phyloP scores from a whole-genome alignment of 2,329 filamentous ascomycete species.

The Trichoderma koningii region DNA sequence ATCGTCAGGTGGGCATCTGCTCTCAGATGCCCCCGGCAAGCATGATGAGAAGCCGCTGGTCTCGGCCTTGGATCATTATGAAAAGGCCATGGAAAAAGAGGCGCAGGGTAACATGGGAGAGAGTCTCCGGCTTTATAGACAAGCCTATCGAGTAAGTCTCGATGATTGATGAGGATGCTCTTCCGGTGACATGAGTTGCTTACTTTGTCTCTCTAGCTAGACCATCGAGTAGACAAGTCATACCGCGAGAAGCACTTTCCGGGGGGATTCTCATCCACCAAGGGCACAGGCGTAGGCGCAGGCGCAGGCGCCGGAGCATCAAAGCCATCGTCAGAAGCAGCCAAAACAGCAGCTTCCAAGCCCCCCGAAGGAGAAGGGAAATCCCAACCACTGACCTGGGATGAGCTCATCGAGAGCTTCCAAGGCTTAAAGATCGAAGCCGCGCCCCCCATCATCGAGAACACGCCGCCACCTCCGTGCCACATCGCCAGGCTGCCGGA shows the following conservation, averaged over 20 bases:
- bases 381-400: constrained; percentile 53
- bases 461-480: constrained; percentile 72
- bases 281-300: constrained; percentile 36
- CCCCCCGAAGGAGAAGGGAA: background rate
- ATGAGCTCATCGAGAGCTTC: constrained; percentile 77
- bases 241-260: constrained; percentile 95
- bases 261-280: constrained; percentile 48
- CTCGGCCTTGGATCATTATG: constrained; percentile 89
- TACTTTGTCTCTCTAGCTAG: constrained; percentile 60
- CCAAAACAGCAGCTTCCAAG: constrained; percentile 28
- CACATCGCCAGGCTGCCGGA: constrained; percentile 76
- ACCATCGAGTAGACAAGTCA: constrained; percentile 76
- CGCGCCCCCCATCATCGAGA: constrained; percentile 68
- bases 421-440: constrained; percentile 68
- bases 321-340: constrained; percentile 28
- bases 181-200: background rate
- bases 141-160: constrained; percentile 73
- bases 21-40: constrained; percentile 27
- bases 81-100: constrained; percentile 88
- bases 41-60: constrained; percentile 34
- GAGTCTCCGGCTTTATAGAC: constrained; percentile 83
- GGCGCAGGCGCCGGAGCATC: constrained; percentile 33
- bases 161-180: background rate
- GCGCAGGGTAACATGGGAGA: constrained; percentile 82
- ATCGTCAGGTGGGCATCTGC: constrained; percentile 25